Evolutionary conservation across 1,284 basidiomycete species (phyloP), one percentile per base, ranked within the genome.

Genomic region (Sporisorium scitamineum): DNA sequence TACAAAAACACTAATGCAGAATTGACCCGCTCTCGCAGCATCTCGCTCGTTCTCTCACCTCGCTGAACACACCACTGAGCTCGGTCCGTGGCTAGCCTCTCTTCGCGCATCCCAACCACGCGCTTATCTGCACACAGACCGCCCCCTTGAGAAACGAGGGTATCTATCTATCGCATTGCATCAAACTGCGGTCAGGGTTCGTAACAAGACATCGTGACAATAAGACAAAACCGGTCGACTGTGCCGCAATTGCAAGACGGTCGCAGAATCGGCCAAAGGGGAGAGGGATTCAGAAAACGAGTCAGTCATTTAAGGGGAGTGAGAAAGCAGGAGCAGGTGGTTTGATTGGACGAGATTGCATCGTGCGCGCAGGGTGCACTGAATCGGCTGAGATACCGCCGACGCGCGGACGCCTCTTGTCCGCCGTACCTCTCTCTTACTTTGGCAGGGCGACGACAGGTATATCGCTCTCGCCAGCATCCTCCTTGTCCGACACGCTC

Each of bases 81-180:
- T 63, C 54, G 61, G 61, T 63, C 61, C 54, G n/a, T n/a, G 59
- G 37, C n/a, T 39, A 14, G n/a, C 10, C 37, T n/a, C 14, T 18
- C 32, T 13, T 22, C 20, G 2, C 22, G 10, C 42, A 24, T 44
- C 20, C 20, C 42, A 24, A 18, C 20, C 42, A 20, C 16, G 44
- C 24, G 22, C 24, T 14, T 45, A 6, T 45, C 24, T 45, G 18
- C 37, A 39, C 7, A 39, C 37, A 18, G 37, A 6, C 13, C 34
- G 14, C 37, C 18, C 26, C 24, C 24, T 24, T 16, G 13, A 10
- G 24, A 26, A 8, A 45, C 4, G 9, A 32, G 50, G 50, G 50
- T 51, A 51, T 51, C 59, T 51, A 51, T 51, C 59, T 27, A 61
- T 61, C 59, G 31, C 42, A 61, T 61, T 61, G 42, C 5, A 22